A percentile compares a stretch with the other conserved stretches of the same genome.
Evolutionary conservation across 2,329 filamentous ascomycete genomes (phyloP).

Genomic region (Aurifilum marmelostoma): DNA sequence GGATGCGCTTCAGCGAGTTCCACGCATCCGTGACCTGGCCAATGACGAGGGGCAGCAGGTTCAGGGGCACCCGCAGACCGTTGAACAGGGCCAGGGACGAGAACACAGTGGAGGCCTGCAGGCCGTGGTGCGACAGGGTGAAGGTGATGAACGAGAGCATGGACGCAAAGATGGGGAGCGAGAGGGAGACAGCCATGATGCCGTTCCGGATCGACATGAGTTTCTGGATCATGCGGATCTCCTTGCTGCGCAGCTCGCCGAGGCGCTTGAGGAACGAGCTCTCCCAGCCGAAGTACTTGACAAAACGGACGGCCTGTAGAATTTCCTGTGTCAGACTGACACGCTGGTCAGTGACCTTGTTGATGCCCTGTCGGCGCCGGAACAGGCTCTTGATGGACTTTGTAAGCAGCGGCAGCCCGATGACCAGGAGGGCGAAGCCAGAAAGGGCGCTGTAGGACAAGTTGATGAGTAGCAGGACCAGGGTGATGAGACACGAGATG

Average conservation of each 20-base stretch:
- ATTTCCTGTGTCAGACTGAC: constrained; percentile 94
- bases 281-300: constrained; percentile 98
- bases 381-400: constrained; percentile 78
- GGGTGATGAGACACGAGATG: constrained; percentile 74
- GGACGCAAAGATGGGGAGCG: constrained; percentile 89
- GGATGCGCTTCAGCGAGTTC: constrained; percentile 80
- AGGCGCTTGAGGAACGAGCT: constrained; percentile 80
- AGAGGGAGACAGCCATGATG: constrained; percentile 82
- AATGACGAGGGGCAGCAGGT: constrained; percentile 84
- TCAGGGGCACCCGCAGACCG: constrained; percentile 84
- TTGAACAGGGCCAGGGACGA: constrained; percentile 95
- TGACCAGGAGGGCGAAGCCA: constrained; percentile 79
- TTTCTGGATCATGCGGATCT: constrained; percentile 83
- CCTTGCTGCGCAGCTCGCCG: constrained; percentile 70
- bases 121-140: constrained; percentile 65
- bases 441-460: constrained; percentile 87
- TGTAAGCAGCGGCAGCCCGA: constrained; percentile 78
- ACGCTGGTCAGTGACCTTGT: constrained; percentile 90
- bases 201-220: constrained; percentile 82
- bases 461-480: constrained; percentile 82
- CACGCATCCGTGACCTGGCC: constrained; percentile 89
- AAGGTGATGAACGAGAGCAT: constrained; percentile 94
- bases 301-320: constrained; percentile 85
- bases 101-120: constrained; percentile 81
- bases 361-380: constrained; percentile 75